Base-by-base conservation (phyloP, 768 basidiomycete species). In the Hygrocybe coccinea region DNA sequence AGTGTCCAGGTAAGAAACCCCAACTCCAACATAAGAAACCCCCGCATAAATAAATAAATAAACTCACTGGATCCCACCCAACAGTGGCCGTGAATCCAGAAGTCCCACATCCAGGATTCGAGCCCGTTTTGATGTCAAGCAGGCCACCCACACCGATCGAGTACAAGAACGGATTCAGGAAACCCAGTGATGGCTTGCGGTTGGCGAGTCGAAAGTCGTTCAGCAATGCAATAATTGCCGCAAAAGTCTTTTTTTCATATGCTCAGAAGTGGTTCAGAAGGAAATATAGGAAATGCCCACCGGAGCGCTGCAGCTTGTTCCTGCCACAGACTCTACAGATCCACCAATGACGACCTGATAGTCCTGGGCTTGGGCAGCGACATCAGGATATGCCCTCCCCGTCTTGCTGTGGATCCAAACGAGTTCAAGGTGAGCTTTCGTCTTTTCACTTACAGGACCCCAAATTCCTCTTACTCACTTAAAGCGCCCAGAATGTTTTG, bases 91-190 rank as follows among this genome's bases (percentile, higher is more conserved):
- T 38, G 38, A 44, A 53, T 53, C 45, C 39, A 25, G 67, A 53
- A 2, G 85, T 86, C 2, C 81, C 81, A 63, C 85, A 86, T 8
- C 76, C 76, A 38, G 73, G 66, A 50, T 82, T 82, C 49, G 76
- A 72, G 0, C 85, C 84, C 24, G 63, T 50, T 0, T 79, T 80
- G 56, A 86, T 79, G 53, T 86, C 84, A 56, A 82, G 83, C 54
- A 86, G 71, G 0, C 69, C 76, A 6, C 54, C 51, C 15, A 66
- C 54, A 1, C 69, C 73, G 41, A 62, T 69, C n/a, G 67, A 66
- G 60, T 86, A 86, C 7, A 86, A 55, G 51, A 84, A 71, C 0
- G 83, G 84, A 63, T 86, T 86, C 59, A 87, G 70, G 71, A 85
- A 86, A 5, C 84, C 85, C 1, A 86, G 68, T 14, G 82, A 47